Percentiles rank a stretch among this genome's conserved stretches.
These are phyloP conservation scores for Jimgerdemannia lactiflua DNA, from an alignment of 192 early-diverging fungal genomes.

Conservation along the genomic window DNA sequence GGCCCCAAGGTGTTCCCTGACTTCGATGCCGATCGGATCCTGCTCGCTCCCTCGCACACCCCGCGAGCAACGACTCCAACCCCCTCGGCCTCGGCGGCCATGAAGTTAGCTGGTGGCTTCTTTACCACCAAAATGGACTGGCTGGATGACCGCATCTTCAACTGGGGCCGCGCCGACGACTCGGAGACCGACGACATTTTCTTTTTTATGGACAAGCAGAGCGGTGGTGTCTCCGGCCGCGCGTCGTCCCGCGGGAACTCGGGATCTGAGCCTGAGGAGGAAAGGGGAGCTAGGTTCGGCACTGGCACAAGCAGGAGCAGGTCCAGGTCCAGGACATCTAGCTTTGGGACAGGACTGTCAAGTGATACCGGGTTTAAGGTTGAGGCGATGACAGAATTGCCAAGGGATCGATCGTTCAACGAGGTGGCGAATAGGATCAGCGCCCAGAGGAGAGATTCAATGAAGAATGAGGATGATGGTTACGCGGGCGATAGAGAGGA, in stretches of 20 bases:
- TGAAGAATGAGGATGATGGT: background rate
- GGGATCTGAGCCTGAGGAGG: background rate
- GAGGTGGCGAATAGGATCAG: slow-evolving; percentile 15
- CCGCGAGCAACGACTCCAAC: slow-evolving; percentile 13
- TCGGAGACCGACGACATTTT: slow-evolving; percentile 52
- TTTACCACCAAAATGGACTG: slow-evolving; percentile 42
- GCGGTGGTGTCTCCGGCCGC: slow-evolving; percentile 31
- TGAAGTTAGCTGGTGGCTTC: slow-evolving; percentile 31
- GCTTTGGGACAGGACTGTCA: slow-evolving; percentile 30
- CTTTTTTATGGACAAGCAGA: slow-evolving; percentile 47
- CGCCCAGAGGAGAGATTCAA: background rate
- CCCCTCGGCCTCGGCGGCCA: slow-evolving; percentile 9
- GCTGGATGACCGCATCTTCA: slow-evolving; percentile 55
- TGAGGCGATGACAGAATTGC: slow-evolving; percentile 45
- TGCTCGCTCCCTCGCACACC: background rate
- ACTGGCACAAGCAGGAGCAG: slow-evolving; percentile 38
- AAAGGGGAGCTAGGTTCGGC: slow-evolving; percentile 7
- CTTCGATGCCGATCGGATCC: slow-evolving; percentile 48
- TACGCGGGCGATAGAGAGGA: slow-evolving; percentile 2
- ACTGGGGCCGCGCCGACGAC: slow-evolving; percentile 47
- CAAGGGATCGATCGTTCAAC: slow-evolving; percentile 31
- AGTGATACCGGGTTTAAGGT: slow-evolving; percentile 42
- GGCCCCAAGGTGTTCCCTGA: slow-evolving; percentile 78
- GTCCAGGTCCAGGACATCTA: slow-evolving; percentile 45
- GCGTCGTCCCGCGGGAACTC: background rate